Evolutionary conservation across 1,284 basidiomycete genomes (phyloP).

Genomic region (Pholiota adiposa): DNA sequence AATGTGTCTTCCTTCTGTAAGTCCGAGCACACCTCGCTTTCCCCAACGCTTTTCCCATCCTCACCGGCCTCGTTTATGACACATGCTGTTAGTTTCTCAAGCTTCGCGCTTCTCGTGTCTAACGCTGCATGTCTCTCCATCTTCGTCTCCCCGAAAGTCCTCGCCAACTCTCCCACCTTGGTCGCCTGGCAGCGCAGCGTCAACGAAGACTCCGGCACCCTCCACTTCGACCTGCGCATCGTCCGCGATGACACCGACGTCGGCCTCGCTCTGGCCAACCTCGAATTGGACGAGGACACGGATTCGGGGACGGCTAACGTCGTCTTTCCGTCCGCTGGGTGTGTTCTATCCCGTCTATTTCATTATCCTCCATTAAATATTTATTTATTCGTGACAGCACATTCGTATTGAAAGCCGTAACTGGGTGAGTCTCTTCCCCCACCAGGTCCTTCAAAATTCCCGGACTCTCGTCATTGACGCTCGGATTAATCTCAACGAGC

Average conservation of each 20-base stretch:
- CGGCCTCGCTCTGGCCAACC: conserved; percentile 19
- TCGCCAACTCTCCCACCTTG: conserved; percentile 17
- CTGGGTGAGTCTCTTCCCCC: conserved; percentile 14
- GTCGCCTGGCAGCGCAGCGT: conserved; percentile 18
- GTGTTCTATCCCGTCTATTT: conserved; percentile 5
- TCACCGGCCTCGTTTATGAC: neutral
- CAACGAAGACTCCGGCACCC: neutral
- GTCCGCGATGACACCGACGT: conserved; percentile 16
- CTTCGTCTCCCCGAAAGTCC: conserved; percentile 10
- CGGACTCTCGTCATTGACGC: neutral
- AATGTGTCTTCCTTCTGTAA: conserved; percentile 13
- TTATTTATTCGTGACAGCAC: conserved; percentile 1
- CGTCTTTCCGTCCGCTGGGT: conserved; percentile 21
- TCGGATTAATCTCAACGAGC: conserved; percentile 3
- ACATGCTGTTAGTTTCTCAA: neutral
- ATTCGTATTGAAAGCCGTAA: conserved; percentile 18
- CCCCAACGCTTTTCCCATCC: neutral
- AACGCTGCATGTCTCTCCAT: conserved; percentile 13
- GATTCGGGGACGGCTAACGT: conserved; percentile 15
- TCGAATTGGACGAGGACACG: neutral
- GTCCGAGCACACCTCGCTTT: neutral
- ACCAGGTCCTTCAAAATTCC: too few relatives aligned
- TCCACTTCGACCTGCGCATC: conserved; percentile 23
- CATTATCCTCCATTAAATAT: neutral
- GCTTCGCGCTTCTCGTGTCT: conserved; percentile 13